Conservation (phyloP, 768 basidiomycete species). For the Tremella yokohamensis region DNA sequence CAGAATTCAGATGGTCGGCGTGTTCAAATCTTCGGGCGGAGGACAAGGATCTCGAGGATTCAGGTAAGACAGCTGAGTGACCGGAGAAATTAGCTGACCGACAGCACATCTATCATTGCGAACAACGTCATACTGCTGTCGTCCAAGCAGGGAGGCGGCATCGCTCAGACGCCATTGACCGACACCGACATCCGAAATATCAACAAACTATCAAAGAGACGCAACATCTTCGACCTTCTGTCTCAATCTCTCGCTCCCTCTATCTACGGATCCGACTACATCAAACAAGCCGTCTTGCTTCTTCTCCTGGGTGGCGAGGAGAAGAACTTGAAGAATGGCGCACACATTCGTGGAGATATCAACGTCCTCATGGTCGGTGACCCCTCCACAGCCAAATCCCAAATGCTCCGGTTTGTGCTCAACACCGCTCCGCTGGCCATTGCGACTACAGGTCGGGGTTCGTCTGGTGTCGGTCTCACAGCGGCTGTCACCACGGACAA, state of each 20-base stretch:
- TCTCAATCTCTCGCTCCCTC: slow-evolving; percentile 95
- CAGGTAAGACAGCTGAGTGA: slow-evolving; percentile 61
- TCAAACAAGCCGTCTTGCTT: slow-evolving; percentile 88
- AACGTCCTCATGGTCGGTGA: slow-evolving; percentile 99
- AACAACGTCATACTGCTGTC: slow-evolving; percentile 93
- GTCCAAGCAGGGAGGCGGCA: slow-evolving; percentile 90
- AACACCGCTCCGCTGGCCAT: slow-evolving; percentile 95
- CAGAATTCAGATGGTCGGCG: slow-evolving; percentile 91
- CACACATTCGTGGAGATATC: slow-evolving; percentile 98
- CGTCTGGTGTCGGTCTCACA: slow-evolving; percentile 97
- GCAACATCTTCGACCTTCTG: slow-evolving; percentile 79
- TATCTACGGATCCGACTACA: slow-evolving; percentile 92
- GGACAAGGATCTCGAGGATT: slow-evolving; percentile 80
- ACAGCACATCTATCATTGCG: slow-evolving; percentile 83
- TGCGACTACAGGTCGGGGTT: slow-evolving; percentile 94
- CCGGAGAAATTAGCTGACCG: slow-evolving; percentile 2
- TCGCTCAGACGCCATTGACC: slow-evolving; percentile 85
- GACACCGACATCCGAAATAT: slow-evolving; percentile 93
- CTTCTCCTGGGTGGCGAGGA: slow-evolving; percentile 93
- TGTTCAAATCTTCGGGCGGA: slow-evolving; percentile 89
- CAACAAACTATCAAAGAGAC: slow-evolving; percentile 84
- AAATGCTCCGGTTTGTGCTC: slow-evolving; percentile 90
- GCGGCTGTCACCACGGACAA: slow-evolving; percentile 97
- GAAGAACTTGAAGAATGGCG: slow-evolving; percentile 95
- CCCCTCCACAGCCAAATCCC: slow-evolving; percentile 96